Percentiles rank a stretch among this genome's conserved stretches.
These are phyloP conservation scores for Apostasia ramifera DNA, from an alignment of 106 monocot genomes.

Conservation along the genomic window DNA sequence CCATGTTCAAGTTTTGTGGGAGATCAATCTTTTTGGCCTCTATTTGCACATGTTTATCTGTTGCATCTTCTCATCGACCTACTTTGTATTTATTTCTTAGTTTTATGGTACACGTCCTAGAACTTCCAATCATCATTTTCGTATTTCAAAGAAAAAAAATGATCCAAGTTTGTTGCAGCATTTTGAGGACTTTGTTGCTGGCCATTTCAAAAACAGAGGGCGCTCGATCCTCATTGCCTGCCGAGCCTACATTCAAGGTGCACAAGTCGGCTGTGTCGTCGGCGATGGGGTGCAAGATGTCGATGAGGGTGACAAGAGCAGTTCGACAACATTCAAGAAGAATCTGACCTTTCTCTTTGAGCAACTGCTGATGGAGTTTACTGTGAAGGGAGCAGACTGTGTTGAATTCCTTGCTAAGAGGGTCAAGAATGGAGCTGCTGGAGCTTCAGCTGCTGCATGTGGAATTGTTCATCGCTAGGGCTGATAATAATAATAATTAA, in stretches of 20 bases:
- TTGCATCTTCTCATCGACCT: no score
- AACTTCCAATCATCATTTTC: no score
- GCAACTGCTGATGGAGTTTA: conserved; percentile 8
- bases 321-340: background rate
- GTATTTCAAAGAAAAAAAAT: no score
- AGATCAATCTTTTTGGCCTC: no score
- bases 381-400: conserved; percentile 13
- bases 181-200: conserved; percentile 17
- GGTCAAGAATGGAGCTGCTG: conserved; percentile 9
- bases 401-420: conserved; percentile 5
- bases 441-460: background rate
- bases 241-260: conserved; percentile 12
- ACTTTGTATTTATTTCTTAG: no score
- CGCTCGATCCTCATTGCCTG: conserved; percentile 13
- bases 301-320: conserved; percentile 1
- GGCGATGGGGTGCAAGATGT: conserved; percentile 7
- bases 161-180: conserved; percentile 6
- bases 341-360: conserved; percentile 7
- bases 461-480: no score
- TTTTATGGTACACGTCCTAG: no score
- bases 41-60: no score
- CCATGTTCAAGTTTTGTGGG: no score
- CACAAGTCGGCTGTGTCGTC: conserved; percentile 12
- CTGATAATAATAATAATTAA: no score
- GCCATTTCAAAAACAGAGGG: conserved; percentile 11